Evolutionary conservation across 495 filamentous ascomycete species (phyloP).

Genomic region (Aspergillus kassunensis): DNA sequence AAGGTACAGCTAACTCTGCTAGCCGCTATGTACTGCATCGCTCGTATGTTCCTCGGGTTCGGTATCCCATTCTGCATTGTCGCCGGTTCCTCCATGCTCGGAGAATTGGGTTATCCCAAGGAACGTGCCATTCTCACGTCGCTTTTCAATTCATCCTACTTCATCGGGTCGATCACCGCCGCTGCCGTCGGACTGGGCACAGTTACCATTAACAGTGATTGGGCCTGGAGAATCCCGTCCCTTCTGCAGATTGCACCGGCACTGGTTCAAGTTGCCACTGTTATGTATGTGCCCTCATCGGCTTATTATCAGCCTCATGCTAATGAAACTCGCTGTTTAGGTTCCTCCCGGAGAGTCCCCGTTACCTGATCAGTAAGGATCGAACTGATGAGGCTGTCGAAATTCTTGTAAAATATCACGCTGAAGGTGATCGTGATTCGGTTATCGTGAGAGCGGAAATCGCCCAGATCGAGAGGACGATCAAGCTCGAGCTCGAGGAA

Average conservation of each 20-base stretch:
- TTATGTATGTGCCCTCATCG: conserved; percentile 35
- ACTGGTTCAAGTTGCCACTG: conserved; percentile 23
- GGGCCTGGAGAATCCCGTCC: conserved; percentile 64
- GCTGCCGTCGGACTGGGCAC: conserved; percentile 57
- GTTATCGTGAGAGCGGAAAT: conserved; percentile 59
- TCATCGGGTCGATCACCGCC: conserved; percentile 58
- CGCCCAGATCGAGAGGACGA: conserved; percentile 56
- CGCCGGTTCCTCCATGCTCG: conserved; percentile 59
- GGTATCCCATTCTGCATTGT: conserved; percentile 63
- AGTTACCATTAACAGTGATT: conserved; percentile 49
- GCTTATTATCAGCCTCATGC: not conserved
- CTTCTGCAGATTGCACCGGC: conserved; percentile 49
- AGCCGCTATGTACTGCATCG: conserved; percentile 60
- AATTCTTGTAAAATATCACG: conserved; percentile 59
- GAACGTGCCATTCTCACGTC: conserved; percentile 63
- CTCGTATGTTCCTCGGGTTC: conserved; percentile 62
- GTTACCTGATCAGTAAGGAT: conserved; percentile 58
- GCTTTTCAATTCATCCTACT: conserved; percentile 64
- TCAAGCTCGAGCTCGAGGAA: conserved; percentile 51
- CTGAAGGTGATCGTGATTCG: conserved; percentile 49
- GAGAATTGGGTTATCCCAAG: conserved; percentile 63
- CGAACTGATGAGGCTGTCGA: conserved; percentile 52
- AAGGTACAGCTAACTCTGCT: conserved; percentile 15
- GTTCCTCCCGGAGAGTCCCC: conserved; percentile 57
- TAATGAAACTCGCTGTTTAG: conserved; percentile 15